A percentile compares a stretch with the other conserved stretches of the same genome.
These are phyloP conservation scores for Jimgerdemannia lactiflua DNA, from an alignment of 192 early-diverging fungal genomes.

Conservation along the genomic window DNA sequence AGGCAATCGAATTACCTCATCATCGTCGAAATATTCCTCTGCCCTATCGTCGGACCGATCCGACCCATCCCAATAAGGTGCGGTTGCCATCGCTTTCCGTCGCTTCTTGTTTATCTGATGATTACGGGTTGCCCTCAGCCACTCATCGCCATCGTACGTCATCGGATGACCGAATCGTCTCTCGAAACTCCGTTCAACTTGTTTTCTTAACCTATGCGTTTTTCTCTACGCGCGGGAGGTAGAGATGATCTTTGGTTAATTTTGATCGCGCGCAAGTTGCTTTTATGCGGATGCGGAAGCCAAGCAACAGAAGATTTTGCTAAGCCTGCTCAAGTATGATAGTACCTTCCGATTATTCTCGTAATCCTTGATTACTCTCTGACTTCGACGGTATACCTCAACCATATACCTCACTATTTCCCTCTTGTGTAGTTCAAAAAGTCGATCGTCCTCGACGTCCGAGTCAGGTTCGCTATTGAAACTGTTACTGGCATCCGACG, in stretches of 20 bases:
- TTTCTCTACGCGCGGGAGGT: conserved; percentile 12
- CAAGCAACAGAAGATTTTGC: too few species aligned
- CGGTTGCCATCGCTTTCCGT: background rate
- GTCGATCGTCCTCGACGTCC: conserved; percentile 18
- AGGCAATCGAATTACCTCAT: background rate
- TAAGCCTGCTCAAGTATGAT: background rate
- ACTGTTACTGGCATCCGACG: conserved; percentile 4
- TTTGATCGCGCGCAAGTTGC: background rate
- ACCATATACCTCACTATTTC: conserved; percentile 42
- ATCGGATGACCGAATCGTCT: conserved; percentile 20
- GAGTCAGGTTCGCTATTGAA: background rate
- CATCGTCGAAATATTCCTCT: background rate
- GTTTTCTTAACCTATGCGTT: conserved; percentile 20
- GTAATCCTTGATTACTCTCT: conserved; percentile 34
- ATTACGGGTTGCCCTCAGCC: background rate
- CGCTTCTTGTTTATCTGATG: conserved; percentile 6
- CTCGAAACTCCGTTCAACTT: conserved; percentile 15
- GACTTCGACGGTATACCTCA: conserved; percentile 26
- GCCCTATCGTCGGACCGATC: background rate
- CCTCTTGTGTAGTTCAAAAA: conserved; percentile 20
- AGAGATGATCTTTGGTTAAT: background rate
- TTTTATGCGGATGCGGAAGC: too few species aligned
- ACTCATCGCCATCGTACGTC: background rate
- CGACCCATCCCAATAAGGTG: background rate
- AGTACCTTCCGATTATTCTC: conserved; percentile 28